Conservation (phyloP, 2,329 filamentous ascomycete genomes). For the Alternaria sp. region DNA sequence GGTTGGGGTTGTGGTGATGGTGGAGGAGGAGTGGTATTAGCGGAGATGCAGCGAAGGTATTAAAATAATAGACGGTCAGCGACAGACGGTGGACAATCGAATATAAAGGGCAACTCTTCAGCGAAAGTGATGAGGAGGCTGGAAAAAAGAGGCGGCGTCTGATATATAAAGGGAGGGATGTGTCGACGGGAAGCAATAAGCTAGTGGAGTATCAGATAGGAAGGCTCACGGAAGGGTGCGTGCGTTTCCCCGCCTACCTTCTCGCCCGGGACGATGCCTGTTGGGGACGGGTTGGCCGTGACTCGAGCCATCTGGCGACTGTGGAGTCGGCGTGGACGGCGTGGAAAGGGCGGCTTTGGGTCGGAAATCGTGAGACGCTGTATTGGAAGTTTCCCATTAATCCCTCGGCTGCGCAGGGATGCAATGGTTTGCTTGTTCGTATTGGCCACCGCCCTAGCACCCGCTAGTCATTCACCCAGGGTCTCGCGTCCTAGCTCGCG, state of each 20-base stretch:
- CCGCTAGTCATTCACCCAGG: slow-evolving; percentile 12
- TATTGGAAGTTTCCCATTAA: slow-evolving; percentile 1
- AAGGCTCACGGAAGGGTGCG: slow-evolving; percentile 21
- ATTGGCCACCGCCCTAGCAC: slow-evolving; percentile 1
- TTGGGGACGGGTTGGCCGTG: slow-evolving; percentile 7
- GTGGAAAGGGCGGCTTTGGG: slow-evolving; percentile 8
- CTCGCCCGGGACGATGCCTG: slow-evolving; percentile 10
- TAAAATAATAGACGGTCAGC: slow-evolving; percentile 29
- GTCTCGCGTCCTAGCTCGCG: slow-evolving; percentile 1
- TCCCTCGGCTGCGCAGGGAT: slow-evolving; percentile 11
- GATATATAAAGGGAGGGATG: slow-evolving; percentile 42
- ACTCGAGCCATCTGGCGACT: slow-evolving; percentile 5
- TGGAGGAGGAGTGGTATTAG: slow-evolving; percentile 3
- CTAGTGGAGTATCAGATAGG: slow-evolving; percentile 27
- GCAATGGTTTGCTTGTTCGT: background rate
- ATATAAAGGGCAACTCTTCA: slow-evolving; percentile 23
- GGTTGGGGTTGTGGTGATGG: slow-evolving; percentile 13
- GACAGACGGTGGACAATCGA: slow-evolving; percentile 28
- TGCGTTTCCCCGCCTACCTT: slow-evolving; percentile 9
- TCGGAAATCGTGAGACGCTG: background rate
- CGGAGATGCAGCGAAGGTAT: slow-evolving; percentile 20
- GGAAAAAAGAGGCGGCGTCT: slow-evolving; percentile 17
- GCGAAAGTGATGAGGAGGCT: slow-evolving; percentile 39
- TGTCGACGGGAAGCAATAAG: slow-evolving; percentile 25
- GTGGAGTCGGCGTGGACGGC: slow-evolving; percentile 13